A percentile compares a stretch with the other conserved stretches of the same genome.
Evolutionary conservation across 192 early-diverging fungal genomes (phyloP).

Genomic region (Coemansia sp.): DNA sequence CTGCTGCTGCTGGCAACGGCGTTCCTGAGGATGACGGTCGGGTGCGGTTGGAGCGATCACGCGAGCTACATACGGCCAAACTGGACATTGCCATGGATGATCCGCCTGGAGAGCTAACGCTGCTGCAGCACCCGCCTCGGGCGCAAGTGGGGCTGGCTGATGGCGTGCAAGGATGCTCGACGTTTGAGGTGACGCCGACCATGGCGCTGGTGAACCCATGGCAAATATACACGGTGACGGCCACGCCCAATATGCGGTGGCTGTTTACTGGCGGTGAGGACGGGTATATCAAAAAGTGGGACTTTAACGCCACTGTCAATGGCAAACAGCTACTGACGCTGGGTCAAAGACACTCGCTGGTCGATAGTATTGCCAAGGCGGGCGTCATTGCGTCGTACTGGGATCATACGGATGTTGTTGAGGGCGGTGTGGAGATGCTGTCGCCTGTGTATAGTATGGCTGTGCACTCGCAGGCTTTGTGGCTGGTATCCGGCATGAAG

Average conservation of each 20-base stretch:
- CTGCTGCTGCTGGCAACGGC: not conserved
- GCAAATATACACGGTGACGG: slow-evolving; percentile 70
- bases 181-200: slow-evolving; percentile 45
- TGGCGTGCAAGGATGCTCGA: not conserved
- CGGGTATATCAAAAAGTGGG: slow-evolving; percentile 94
- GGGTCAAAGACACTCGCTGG: slow-evolving; percentile 81
- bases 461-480: slow-evolving; percentile 92
- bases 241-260: slow-evolving; percentile 77
- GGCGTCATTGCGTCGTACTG: slow-evolving; percentile 56
- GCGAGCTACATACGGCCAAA: slow-evolving; percentile 5
- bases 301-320: slow-evolving; percentile 85
- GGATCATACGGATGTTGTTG: slow-evolving; percentile 47
- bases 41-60: slow-evolving; percentile 8
- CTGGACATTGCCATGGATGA: slow-evolving; percentile 47
- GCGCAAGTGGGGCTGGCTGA: not conserved
- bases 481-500: slow-evolving; percentile 77
- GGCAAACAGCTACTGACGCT: slow-evolving; percentile 83
- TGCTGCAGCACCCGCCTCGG: slow-evolving; percentile 25
- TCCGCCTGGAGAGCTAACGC: slow-evolving; percentile 42
- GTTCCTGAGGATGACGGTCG: not conserved
- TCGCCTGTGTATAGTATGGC: slow-evolving; percentile 93
- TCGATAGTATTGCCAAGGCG: slow-evolving; percentile 81
- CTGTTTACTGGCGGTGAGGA: slow-evolving; percentile 89
- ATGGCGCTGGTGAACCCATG: slow-evolving; percentile 47
- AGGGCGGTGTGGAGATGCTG: slow-evolving; percentile 60